Base-by-base conservation (phyloP, 768 basidiomycete species). In the Pulveroboletus sp. region DNA sequence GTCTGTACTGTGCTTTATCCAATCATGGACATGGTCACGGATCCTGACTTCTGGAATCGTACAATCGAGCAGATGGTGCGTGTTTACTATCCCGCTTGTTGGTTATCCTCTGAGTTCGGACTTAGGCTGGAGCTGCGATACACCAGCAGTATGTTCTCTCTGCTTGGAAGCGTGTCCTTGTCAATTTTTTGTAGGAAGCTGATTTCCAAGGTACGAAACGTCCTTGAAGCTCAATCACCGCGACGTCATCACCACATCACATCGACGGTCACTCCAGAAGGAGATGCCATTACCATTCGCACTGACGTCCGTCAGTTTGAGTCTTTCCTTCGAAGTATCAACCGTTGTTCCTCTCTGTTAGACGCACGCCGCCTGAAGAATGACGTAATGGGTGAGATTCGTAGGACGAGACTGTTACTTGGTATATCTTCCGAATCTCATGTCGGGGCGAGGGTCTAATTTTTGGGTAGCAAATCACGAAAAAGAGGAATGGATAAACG, bases 21-120 rank as follows among this genome's bases (percentile, higher is more conserved):
- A 11, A 68, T 95, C 47, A 83, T 95, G 76, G 91, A 97, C 43
- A 90, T 95, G 85, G 64, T 97, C 32, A 78, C 88, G 27, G 96
- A 99, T 66, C 91, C 93, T 5, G 96, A 99, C 67, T 96, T 96
- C 57, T 97, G 93, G 93, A 99, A 99, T 71, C 76, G 82, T 50
- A 80, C 82, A 33, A 89, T 97, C 43, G 94, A 97, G 67, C 85
- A 93, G 71, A 81, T 90, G 72, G 94, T 93, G 65, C 70, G 90
- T 74, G 42, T 39, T n/a, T 12, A 9, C 24, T 32, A 39, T 39
- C 8, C 3, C 8, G 21, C 49, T 60, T 21, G 56, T 48, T 28
- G 24, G 11, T 35, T 28, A 27, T 37, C 14, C 31, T 42, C 54
- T 59, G 18, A 61, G 24, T 54, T 49, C 27, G 11, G 41, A 39